Base-by-base conservation (phyloP, 2,329 filamentous ascomycete species). In the Didymella sp. region DNA sequence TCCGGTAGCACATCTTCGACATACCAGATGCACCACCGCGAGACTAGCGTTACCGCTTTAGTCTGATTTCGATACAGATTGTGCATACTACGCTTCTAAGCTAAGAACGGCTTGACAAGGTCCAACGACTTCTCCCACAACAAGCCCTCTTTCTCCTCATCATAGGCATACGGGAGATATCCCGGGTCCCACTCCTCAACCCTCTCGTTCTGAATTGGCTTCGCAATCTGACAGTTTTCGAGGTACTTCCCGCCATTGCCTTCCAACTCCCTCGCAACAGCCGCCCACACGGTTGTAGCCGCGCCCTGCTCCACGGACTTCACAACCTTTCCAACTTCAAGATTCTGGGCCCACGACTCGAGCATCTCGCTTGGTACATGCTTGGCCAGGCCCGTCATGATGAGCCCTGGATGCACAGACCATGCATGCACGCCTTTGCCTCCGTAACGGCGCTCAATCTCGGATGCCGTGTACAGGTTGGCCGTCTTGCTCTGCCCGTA, bases 401-500 rank as follows among this genome's bases (percentile, higher is more conserved):
- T 46, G 19, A 46, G 19, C 3, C 30, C 28, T 17, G 43, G 43
- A 3, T 46, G 43, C 11, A 46, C 43, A 22, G 43, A 22, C 17
- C 28, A 46, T 17, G 43, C 43, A 51, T 81, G 80, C 0, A 85
- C 55, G 6, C 79, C 78, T 7, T 71, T 62, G 0, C 65, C 21
- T 1, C 78, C 79, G 59, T 82, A 84, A 0, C 74, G 76, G 1
- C 82, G 75, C 27, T 84, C 81, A 25, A 85, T 73, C 52, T 83
- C 76, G 56, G 79, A 82, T 4, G 82, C 78, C 49, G 81, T 78
- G 60, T 78, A 81, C n/a, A 84, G 75, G 56, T 81, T 83, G 15
- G 83, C 82, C 0, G 78, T 76, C 62, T 85, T 86, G 45, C 76
- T 73, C 60, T 82, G 78, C 0, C 74, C 78, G 59, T 85, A 85